Evolutionary conservation across 2,329 filamentous ascomycete species (phyloP), one percentile per base, ranked within the genome.

Genomic region (Colletotrichum sp.): DNA sequence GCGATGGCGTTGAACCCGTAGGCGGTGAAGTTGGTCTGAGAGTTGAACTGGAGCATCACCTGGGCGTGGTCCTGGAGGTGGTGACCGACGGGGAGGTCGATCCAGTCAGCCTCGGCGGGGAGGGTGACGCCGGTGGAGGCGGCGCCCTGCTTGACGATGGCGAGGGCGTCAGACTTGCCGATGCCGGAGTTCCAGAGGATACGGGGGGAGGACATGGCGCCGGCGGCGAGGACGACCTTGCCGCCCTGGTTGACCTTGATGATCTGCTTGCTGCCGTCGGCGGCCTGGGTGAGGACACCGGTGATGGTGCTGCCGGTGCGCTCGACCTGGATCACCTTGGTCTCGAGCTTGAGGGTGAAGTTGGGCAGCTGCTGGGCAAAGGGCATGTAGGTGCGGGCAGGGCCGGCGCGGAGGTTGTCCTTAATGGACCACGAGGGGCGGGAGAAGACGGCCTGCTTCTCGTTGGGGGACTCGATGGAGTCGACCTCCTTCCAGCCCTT

Each of bases 71-170:
- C 91, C 75, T 90, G 87, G 16, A 92, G 85, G 78, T 91, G 90
- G 80, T 90, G 87, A 16, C 91, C 91, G 1, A 93, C 90, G 0
- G 91, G 91, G 2, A 92, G 86, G 34, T 89, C 83, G 71, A 92
- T 91, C 91, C 91, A 93, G 28, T 88, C 82, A 18, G 82, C 82
- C 78, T 87, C 83, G 9, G 84, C 82, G 34, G 90, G 87, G 86
- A 92, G 89, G 2, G 86, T 88, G 21, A 86, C 79, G 0, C 89
- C 89, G 76, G 75, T 79, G 18, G 24, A 30, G 52, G 71, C 36
- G 2, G 78, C 69, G 6, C 78, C 77, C 24, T 71, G 70, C 69
- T 78, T 59, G 70, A 79, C 78, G 10, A 76, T 79, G 66, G 74
- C 57, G 15, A 79, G 72, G 34, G 78, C 78, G 32, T 79, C 78